Percentiles rank a stretch among this genome's conserved stretches.
phyloP scores from a whole-genome alignment of 257 asterid species.

The Dorcoceras hygrometricum region DNA sequence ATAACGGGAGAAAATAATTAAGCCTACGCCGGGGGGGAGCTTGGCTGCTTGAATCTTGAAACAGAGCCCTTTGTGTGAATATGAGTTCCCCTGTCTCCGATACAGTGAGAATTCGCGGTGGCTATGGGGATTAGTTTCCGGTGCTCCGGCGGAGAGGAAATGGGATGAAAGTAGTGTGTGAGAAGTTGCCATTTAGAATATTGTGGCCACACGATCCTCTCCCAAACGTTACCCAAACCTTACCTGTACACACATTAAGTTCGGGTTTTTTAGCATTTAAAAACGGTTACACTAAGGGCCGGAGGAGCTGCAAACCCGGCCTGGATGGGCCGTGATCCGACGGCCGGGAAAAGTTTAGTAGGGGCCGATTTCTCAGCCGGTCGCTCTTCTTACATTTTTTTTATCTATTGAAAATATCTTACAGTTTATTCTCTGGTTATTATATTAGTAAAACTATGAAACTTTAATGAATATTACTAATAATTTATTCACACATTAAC shows the following conservation, averaged over 20 bases:
- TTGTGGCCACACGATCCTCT: conserved; percentile 6
- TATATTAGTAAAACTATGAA: no score
- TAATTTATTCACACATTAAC: no score
- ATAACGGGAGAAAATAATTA: background rate
- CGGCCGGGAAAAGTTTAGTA: no score
- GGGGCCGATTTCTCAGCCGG: no score
- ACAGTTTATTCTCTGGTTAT: no score
- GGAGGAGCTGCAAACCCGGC: no score
- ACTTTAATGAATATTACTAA: no score
- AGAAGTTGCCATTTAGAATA: conserved; percentile 31
- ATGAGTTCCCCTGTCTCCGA: conserved; percentile 6
- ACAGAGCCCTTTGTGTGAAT: conserved; percentile 25
- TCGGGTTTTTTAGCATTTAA: no score
- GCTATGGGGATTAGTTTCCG: conserved; percentile 17
- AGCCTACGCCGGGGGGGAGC: conserved; percentile 71
- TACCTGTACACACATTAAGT: background rate
- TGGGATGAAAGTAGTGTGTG: conserved; percentile 41
- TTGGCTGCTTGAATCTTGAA: conserved; percentile 72
- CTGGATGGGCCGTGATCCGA: no score
- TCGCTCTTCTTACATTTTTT: no score
- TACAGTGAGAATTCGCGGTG: conserved; percentile 18
- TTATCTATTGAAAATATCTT: no score
- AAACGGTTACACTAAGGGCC: no score
- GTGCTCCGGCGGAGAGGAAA: conserved; percentile 37
- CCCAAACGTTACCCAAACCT: conserved; percentile 23